A percentile compares a stretch with the other conserved stretches of the same genome.
Conservation (phyloP, 495 filamentous ascomycete genomes). For the Endocarpon pusillum region DNA sequence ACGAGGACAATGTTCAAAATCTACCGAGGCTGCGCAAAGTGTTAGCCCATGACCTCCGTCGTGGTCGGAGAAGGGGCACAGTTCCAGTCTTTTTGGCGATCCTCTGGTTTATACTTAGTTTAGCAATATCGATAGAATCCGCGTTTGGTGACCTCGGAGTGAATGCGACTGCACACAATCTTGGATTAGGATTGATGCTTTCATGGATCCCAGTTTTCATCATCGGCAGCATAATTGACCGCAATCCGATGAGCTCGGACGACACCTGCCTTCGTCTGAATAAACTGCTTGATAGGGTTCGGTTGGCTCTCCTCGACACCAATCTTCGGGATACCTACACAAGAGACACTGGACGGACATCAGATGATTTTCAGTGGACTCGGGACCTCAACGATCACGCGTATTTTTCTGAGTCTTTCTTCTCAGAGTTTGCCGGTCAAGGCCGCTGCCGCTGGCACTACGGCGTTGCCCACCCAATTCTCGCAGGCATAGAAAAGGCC, state of each 20-base stretch:
- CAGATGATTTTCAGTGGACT: conserved; percentile 4
- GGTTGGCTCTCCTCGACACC: conserved; percentile 13
- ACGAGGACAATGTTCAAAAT: too few species aligned
- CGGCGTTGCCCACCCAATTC: conserved; percentile 26
- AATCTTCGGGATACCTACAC: conserved; percentile 9
- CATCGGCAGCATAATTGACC: conserved; percentile 27
- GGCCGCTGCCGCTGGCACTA: conserved; percentile 20
- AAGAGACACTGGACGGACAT: conserved; percentile 3
- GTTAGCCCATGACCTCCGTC: too few species aligned
- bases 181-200: conserved; percentile 29
- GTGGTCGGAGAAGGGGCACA: too few species aligned
- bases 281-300: conserved; percentile 15
- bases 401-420: conserved; percentile 13
- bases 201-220: conserved; percentile 33
- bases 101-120: too few species aligned
- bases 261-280: conserved; percentile 22
- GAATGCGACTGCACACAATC: conserved; percentile 24
- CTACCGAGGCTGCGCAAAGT: too few species aligned
- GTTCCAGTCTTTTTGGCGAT: too few species aligned
- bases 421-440: conserved; percentile 28
- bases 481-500: conserved; percentile 22
- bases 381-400: conserved; percentile 4
- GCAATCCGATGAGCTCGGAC: conserved; percentile 26
- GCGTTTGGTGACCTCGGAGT: conserved; percentile 24
- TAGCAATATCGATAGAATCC: too few species aligned